Base-by-base conservation (phyloP, 768 basidiomycete species). In the Termitomyces sp. region DNA sequence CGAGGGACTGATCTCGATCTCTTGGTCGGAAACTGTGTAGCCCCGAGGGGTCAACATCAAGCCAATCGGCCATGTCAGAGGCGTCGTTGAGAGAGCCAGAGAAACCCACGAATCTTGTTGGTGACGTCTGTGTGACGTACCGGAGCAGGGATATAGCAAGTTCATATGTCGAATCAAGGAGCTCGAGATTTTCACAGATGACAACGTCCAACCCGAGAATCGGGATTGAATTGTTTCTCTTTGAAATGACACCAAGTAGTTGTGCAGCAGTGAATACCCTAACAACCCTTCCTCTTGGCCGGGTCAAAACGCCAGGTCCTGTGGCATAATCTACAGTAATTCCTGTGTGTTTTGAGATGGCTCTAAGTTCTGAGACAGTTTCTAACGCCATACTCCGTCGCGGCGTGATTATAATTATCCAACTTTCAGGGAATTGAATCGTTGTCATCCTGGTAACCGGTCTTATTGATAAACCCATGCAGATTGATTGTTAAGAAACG, bases 171-270 rank as follows among this genome's bases (percentile, higher is more conserved):
- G 85, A 73, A 68, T 93, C 86, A 56, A 99, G 77, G 33, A 90
- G 83, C 65, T 98, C 91, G 18, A 99, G 74, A 65, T 89, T 87
- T 62, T 98, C 95, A 60, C 89, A 88, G 4, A 98, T 67, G 34
- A 95, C 83, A 36, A 96, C 69, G 61, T 80, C 75, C 22, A 94
- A 77, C 45, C 76, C 76, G 5, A 61, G 69, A 20, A 77, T 59
- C n/a, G 72, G 61, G 12, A 57, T 49, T 34, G 63, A 65, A 12
- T 68, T 64, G 52, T 70, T 66, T 33, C 70, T 66, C 27, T 70
- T 64, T 9, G 67, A 74, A 39, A 87, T 61, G 8, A 76, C 73
- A 36, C 70, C 57, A 15, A 89, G 75, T 12, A 90, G 74, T 49
- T 78, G 72, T 12, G 73, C 57, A 4, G 89, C 76, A 11, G 88